phyloP scores from a whole-genome alignment of 306 rosid genomes.

The Sophora flavescens region DNA sequence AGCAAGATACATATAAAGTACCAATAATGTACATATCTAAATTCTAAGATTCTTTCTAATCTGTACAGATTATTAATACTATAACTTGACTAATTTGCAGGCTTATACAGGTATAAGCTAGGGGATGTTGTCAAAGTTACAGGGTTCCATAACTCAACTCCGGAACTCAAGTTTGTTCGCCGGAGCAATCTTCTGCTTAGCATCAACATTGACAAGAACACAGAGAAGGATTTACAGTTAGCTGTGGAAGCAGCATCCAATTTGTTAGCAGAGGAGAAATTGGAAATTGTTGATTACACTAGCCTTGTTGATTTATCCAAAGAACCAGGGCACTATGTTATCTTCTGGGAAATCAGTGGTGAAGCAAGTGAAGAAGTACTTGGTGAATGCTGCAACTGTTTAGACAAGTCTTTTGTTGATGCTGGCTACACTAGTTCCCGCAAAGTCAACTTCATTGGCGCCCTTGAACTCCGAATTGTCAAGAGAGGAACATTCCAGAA shows the following conservation, averaged over 20 bases:
- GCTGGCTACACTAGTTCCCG: slow-evolving; percentile 75
- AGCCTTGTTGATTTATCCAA: slow-evolving; percentile 69
- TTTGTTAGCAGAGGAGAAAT: slow-evolving; percentile 65
- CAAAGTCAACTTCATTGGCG: slow-evolving; percentile 67
- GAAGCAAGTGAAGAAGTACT: slow-evolving; percentile 71
- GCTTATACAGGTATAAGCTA: slow-evolving; percentile 78
- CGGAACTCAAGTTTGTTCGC: slow-evolving; percentile 74
- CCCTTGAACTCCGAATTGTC: slow-evolving; percentile 80
- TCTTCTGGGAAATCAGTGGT: slow-evolving; percentile 84
- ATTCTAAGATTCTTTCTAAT: not conserved
- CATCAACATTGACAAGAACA: slow-evolving; percentile 89
- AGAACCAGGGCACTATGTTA: slow-evolving; percentile 89
- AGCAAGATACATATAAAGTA: not conserved
- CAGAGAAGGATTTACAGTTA: slow-evolving; percentile 77
- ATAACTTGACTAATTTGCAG: slow-evolving; percentile 54
- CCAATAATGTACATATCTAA: not conserved
- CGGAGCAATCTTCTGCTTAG: slow-evolving; percentile 73
- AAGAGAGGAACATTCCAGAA: slow-evolving; percentile 77
- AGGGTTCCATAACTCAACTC: slow-evolving; percentile 85
- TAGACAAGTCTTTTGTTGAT: slow-evolving; percentile 78
- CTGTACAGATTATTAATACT: not conserved
- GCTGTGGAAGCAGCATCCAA: slow-evolving; percentile 75
- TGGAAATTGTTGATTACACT: slow-evolving; percentile 83
- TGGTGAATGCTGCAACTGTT: slow-evolving; percentile 74
- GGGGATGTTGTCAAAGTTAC: slow-evolving; percentile 87